Conservation (phyloP, 2,329 filamentous ascomycete genomes). For the Corinectria fuckeliana region DNA sequence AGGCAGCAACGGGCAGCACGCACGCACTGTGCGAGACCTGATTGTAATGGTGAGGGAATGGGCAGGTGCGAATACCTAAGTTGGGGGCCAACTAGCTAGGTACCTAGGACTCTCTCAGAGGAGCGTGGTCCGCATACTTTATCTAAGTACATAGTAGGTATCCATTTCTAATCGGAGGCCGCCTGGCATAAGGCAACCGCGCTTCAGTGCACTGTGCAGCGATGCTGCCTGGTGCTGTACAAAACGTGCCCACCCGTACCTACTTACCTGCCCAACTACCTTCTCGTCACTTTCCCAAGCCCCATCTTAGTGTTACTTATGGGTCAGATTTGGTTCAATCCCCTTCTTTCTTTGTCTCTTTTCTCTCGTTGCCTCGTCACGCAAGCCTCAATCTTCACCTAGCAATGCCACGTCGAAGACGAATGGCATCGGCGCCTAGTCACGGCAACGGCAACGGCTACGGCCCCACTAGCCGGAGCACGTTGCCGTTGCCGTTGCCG, state of each 20-base stretch:
- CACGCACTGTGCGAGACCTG: no score
- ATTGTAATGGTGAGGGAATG: no score
- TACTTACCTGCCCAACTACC: no score
- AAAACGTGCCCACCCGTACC: conserved; percentile 9
- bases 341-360: neutral
- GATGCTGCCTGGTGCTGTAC: conserved; percentile 12
- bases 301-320: neutral
- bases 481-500: neutral
- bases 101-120: no score
- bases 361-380: neutral
- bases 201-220: conserved; percentile 1
- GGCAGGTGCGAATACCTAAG: no score
- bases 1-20: no score
- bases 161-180: conserved; percentile 23
- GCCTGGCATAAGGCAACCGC: conserved; percentile 23
- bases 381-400: neutral
- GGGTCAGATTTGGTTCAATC: neutral
- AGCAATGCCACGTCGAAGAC: neutral
- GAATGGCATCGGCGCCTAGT: neutral
- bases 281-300: neutral
- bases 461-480: conserved; percentile 3
- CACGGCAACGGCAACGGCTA: neutral
- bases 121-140: no score
- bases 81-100: no score
- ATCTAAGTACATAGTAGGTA: conserved; percentile 11